Conservation (phyloP, 768 basidiomycete species). For the Pisolithus orientalis region DNA sequence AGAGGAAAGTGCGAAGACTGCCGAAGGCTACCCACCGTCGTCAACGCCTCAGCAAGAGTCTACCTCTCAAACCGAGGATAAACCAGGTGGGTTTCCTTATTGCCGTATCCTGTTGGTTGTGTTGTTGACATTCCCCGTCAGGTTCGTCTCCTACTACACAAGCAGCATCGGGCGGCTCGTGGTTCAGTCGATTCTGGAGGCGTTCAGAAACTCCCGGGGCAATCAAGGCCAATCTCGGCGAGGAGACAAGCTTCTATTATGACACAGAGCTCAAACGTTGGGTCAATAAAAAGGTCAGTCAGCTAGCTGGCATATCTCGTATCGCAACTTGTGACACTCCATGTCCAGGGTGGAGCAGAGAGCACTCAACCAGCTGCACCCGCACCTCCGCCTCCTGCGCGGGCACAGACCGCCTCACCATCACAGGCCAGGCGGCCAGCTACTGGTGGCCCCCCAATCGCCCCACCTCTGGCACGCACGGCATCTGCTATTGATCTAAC, state of each 20-base stretch:
- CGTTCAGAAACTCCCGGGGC: slow-evolving; percentile 63
- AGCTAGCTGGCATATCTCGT: background rate
- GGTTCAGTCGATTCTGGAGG: slow-evolving; percentile 83
- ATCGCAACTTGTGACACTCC: background rate
- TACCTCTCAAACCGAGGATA: slow-evolving; percentile 17
- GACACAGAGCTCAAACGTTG: slow-evolving; percentile 94
- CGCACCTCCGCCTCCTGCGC: slow-evolving; percentile 77
- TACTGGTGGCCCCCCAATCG: slow-evolving; percentile 18
- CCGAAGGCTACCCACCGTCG: slow-evolving; percentile 18
- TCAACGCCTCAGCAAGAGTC: slow-evolving; percentile 13
- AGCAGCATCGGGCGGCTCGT: slow-evolving; percentile 44
- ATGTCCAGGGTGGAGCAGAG: slow-evolving; percentile 48
- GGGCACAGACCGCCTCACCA: slow-evolving; percentile 85
- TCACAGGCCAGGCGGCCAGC: slow-evolving; percentile 38
- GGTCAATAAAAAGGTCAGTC: slow-evolving; percentile 85
- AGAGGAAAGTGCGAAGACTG: slow-evolving; percentile 21
- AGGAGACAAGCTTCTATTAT: slow-evolving; percentile 85
- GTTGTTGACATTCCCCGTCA: slow-evolving; percentile 3
- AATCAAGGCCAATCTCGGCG: slow-evolving; percentile 87
- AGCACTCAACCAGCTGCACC: slow-evolving; percentile 47
- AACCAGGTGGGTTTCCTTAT: slow-evolving; percentile 21
- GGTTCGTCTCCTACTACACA: slow-evolving; percentile 9
- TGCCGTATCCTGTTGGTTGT: background rate
- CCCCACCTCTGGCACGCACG: slow-evolving; percentile 46
- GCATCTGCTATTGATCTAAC: slow-evolving; percentile 62